A percentile compares a stretch with the other conserved stretches of the same genome.
These are phyloP conservation scores for Solanum paucissectum DNA, from an alignment of 257 asterid genomes.

Conservation along the genomic window DNA sequence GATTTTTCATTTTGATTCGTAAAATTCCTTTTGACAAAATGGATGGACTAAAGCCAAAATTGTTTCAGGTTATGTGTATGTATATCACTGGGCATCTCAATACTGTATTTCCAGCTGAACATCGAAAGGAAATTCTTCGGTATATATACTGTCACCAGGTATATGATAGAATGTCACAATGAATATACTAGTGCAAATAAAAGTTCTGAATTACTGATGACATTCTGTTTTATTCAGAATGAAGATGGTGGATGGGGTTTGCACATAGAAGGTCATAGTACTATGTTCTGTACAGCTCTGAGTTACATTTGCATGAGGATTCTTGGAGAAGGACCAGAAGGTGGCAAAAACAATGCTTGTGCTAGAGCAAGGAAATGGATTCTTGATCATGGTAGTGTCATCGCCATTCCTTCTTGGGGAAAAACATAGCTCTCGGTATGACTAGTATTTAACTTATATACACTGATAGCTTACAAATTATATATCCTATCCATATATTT, in stretches of 20 bases:
- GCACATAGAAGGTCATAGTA: background rate
- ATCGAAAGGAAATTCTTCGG: conserved; percentile 52
- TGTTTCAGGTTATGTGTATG: conserved; percentile 43
- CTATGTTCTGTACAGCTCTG: background rate
- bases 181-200: background rate
- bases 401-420: background rate
- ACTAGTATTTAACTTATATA: background rate
- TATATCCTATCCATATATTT: background rate
- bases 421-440: background rate
- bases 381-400: background rate
- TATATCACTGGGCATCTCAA: conserved; percentile 60
- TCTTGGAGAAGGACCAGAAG: background rate
- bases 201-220: too few species aligned
- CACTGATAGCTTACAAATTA: background rate
- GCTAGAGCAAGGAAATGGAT: background rate
- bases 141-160: conserved; percentile 67
- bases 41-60: background rate
- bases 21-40: too few species aligned
- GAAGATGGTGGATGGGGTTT: background rate
- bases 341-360: background rate
- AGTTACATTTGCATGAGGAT: background rate
- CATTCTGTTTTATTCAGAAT: background rate
- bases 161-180: background rate
- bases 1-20: background rate
- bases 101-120: conserved; percentile 39